phyloP scores from a whole-genome alignment of 2,329 filamentous ascomycete species.

The Phoma herbarum region DNA sequence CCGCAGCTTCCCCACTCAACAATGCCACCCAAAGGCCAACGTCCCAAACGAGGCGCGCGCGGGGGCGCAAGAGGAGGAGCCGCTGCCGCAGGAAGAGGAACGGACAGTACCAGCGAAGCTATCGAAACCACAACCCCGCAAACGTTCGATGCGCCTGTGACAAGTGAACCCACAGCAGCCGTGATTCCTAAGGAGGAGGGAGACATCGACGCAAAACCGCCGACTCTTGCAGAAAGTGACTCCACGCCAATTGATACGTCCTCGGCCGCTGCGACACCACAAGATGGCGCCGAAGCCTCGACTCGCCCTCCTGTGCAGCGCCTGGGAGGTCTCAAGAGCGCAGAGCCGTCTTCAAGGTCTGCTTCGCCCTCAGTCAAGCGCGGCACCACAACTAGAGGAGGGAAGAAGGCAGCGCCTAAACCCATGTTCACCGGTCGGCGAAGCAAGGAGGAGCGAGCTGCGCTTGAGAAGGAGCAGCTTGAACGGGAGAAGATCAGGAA shows the following conservation, averaged over 20 bases:
- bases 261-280: constrained; percentile 25
- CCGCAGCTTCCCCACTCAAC: constrained; percentile 13
- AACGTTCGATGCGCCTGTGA: constrained; percentile 22
- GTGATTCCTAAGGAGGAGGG: constrained; percentile 36
- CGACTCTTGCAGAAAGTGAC: constrained; percentile 21
- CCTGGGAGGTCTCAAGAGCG: constrained; percentile 41
- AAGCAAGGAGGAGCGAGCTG: constrained; percentile 56
- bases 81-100: constrained; percentile 21
- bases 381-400: constrained; percentile 30
- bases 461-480: constrained; percentile 52
- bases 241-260: constrained; percentile 27
- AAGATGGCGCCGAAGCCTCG: constrained; percentile 30
- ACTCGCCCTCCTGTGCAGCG: constrained; percentile 37
- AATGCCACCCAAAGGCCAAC: constrained; percentile 47
- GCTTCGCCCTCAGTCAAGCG: constrained; percentile 43
- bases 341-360: constrained; percentile 41
- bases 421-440: constrained; percentile 56
- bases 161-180: constrained; percentile 8
- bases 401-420: constrained; percentile 43
- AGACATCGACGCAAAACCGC: constrained; percentile 26
- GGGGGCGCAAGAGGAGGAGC: constrained; percentile 34
- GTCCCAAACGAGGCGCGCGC: constrained; percentile 32
- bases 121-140: constrained; percentile 28
- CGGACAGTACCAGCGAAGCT: constrained; percentile 24
- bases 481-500: constrained; percentile 52